Evolutionary conservation across 2,329 filamentous ascomycete species (phyloP).

Genomic region (Trichoderma endophyticum): DNA sequence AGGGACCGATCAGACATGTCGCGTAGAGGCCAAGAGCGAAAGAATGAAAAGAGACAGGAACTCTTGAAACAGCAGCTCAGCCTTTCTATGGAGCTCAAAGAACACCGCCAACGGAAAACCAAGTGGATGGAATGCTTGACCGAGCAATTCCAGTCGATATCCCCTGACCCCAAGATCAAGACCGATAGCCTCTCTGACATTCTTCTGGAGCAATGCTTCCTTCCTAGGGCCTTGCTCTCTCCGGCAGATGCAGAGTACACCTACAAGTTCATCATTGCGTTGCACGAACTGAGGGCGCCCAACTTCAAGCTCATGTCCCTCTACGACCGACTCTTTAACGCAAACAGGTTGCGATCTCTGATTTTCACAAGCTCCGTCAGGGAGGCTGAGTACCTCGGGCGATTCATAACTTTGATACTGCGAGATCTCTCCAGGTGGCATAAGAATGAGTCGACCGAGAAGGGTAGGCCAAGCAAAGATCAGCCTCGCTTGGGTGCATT

Average conservation of each 20-base stretch:
- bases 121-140: constrained; percentile 67
- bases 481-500: constrained; percentile 68
- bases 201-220: constrained; percentile 83
- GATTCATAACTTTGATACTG: constrained; percentile 80
- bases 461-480: constrained; percentile 37
- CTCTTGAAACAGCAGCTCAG: constrained; percentile 66
- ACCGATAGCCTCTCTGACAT: constrained; percentile 67
- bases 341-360: constrained; percentile 74
- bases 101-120: constrained; percentile 64
- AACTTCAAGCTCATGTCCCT: constrained; percentile 85
- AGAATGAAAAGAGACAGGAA: constrained; percentile 60
- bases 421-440: constrained; percentile 84
- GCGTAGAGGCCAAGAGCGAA: constrained; percentile 63
- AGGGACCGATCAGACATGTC: constrained; percentile 72
- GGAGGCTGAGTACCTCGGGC: constrained; percentile 89
- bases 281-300: constrained; percentile 79
- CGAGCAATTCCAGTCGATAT: constrained; percentile 77
- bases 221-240: constrained; percentile 83
- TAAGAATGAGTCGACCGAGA: constrained; percentile 55
- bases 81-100: constrained; percentile 69
- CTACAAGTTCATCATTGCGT: constrained; percentile 79
- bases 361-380: constrained; percentile 88
- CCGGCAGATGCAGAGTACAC: constrained; percentile 85
- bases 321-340: constrained; percentile 78
- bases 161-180: constrained; percentile 62